Evolutionary conservation across 192 early-diverging fungal species (phyloP), one percentile per base, ranked within the genome.

Genomic region (Allomyces macrogynus): DNA sequence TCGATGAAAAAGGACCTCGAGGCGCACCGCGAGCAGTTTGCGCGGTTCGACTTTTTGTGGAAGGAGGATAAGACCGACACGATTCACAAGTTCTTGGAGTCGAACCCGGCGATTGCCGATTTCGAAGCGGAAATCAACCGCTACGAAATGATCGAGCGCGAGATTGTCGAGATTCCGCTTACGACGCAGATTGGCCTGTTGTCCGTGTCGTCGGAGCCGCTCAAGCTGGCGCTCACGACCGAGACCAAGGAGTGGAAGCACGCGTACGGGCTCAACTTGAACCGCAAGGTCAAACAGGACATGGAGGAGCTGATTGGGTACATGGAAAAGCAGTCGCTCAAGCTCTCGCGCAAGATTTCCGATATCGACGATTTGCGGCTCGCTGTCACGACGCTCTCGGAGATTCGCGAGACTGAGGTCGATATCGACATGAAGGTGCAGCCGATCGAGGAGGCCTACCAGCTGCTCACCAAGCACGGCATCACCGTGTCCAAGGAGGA

Each of bases 1-100:
- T 80, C 84, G 54, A 95, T 99, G 67, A 87, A 94, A 66, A 89
- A 96, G 65, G 95, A 98, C 69, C 85, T 93, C 71, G 90, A 88
- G 60, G 89, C 82, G 26, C 75, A 98, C 63, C 91, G 96, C 77
- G 77, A 81, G 74, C 95, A 97, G 80, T 93, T 97, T 68, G 79
- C 89, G n/a, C 80, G 86, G 1, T 92, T 98, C 71, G 95, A 97
- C 76, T 84, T 87, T 68, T 72, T 84, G 0, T 81, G 95, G 11
- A 89, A 92, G 63, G 77, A 81, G 65, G 89, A 92, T 67, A 92
- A 95, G 67, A 76, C 77, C 10, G 82, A 88, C 24, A 83, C 92
- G 63, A 76, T 86, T 40, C 75, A 75, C 9, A 94, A 98, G 69
- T 99, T 94, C 93, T 88, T 92, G 67, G 86, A 88, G 67, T 80